Evolutionary conservation across 176 grass and related monocot species (phyloP).

Genomic region (Paspalum vaginatum): DNA sequence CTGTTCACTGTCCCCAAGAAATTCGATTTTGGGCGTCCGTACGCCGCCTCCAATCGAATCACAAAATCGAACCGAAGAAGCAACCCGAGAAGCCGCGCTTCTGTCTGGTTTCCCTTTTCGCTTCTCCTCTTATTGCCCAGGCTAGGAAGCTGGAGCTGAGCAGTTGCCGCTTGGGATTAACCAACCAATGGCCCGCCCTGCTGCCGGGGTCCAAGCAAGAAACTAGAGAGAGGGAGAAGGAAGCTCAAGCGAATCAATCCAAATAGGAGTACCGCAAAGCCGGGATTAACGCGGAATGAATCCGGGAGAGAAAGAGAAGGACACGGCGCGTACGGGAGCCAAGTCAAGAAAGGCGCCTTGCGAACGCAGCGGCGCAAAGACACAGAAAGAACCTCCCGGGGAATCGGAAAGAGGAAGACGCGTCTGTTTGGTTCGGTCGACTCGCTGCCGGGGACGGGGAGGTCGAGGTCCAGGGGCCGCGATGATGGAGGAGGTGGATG

Average conservation of each 20-base stretch:
- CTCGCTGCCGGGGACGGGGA: not conserved
- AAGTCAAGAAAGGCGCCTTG: not conserved
- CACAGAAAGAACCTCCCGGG: not conserved
- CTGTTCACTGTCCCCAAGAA: not conserved
- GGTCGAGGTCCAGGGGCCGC: not conserved
- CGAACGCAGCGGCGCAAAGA: not conserved
- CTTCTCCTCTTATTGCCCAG: not conserved
- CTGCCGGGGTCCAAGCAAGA: not conserved
- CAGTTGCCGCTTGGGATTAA: not conserved
- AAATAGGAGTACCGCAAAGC: not conserved
- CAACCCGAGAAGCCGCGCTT: not conserved
- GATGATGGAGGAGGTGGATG: not conserved
- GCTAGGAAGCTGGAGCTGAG: not conserved
- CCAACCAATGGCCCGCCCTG: not conserved
- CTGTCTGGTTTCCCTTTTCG: not conserved
- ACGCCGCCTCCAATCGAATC: not conserved
- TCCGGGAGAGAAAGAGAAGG: not conserved
- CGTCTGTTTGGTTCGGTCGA: not conserved
- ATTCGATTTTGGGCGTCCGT: conserved; percentile 18
- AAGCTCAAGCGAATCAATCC: not conserved
- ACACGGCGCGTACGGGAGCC: not conserved
- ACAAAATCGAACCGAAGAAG: not conserved
- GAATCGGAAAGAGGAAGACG: not conserved
- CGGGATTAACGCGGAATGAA: not conserved
- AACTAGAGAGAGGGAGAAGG: not conserved